Percentiles rank a stretch among this genome's conserved stretches.
phyloP scores from a whole-genome alignment of 2,329 filamentous ascomycete species.

The Trichocomaceae sp. region DNA sequence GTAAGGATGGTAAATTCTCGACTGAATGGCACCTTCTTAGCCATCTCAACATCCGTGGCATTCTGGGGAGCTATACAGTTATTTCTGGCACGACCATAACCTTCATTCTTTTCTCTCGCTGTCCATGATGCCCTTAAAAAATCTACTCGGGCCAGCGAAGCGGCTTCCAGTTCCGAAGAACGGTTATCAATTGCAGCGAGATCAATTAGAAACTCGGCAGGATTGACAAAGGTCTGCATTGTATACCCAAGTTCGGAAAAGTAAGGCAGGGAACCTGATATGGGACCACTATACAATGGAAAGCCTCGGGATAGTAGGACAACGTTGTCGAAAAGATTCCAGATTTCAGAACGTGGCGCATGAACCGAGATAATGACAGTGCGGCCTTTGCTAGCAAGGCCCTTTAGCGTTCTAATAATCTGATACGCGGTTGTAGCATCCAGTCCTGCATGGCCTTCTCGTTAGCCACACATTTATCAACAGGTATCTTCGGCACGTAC shows the following conservation, averaged over 20 bases:
- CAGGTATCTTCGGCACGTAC: constrained; percentile 23
- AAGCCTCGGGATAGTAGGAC: constrained; percentile 62
- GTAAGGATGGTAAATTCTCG: constrained; percentile 63
- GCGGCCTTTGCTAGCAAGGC: constrained; percentile 59
- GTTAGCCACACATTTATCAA: background rate
- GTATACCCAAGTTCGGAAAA: constrained; percentile 56
- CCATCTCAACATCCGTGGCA: constrained; percentile 7
- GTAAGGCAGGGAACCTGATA: constrained; percentile 54
- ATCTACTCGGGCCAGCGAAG: constrained; percentile 55
- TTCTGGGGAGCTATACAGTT: background rate
- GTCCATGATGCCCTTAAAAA: constrained; percentile 41
- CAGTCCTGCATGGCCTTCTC: constrained; percentile 34
- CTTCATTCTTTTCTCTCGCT: too few species aligned
- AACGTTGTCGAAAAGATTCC: constrained; percentile 67
- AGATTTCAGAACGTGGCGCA: constrained; percentile 72
- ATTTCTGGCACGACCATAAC: too few species aligned
- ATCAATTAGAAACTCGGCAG: constrained; percentile 70
- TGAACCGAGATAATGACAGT: constrained; percentile 71
- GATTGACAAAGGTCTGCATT: constrained; percentile 67
- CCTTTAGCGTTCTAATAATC: constrained; percentile 63
- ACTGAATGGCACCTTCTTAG: constrained; percentile 49
- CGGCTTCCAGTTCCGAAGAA: constrained; percentile 57
- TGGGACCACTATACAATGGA: constrained; percentile 60
- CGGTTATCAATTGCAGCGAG: constrained; percentile 68
- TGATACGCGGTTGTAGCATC: constrained; percentile 73